Conservation (phyloP, 345 rosid genomes). For the Salix brachista region DNA sequence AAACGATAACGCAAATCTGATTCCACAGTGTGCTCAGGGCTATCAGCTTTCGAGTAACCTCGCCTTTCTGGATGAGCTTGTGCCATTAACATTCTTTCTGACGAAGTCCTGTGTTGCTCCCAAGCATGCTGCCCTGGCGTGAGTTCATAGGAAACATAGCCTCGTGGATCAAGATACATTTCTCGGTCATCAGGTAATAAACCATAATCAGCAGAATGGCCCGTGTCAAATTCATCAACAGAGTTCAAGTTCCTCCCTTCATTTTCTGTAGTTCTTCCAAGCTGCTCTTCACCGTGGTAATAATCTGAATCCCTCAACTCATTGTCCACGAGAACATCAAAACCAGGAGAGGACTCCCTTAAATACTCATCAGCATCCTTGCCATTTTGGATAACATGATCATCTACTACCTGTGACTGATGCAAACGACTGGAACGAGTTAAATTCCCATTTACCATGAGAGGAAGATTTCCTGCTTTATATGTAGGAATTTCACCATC, state of each 20-base stretch:
- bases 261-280: constrained; percentile 46
- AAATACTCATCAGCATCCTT: constrained; percentile 64
- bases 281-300: constrained; percentile 67
- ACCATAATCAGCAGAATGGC: constrained; percentile 41
- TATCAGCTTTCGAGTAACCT: constrained; percentile 39
- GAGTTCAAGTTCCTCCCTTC: constrained; percentile 52
- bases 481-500: constrained; percentile 44
- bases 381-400: constrained; percentile 45
- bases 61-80: constrained; percentile 49
- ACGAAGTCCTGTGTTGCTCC: constrained; percentile 49
- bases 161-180: constrained; percentile 36
- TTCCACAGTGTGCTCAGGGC: constrained; percentile 43
- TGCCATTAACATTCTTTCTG: constrained; percentile 44
- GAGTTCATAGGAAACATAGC: constrained; percentile 46
- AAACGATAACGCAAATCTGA: constrained; percentile 71
- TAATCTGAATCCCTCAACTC: constrained; percentile 64
- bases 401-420: constrained; percentile 47
- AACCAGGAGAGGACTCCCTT: constrained; percentile 92
- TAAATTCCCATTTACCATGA: constrained; percentile 35
- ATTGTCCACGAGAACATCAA: constrained; percentile 94
- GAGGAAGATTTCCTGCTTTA: constrained; percentile 27
- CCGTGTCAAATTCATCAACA: constrained; percentile 52
- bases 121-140: constrained; percentile 54
- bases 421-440: constrained; percentile 38
- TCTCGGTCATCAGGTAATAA: constrained; percentile 46